These are phyloP conservation scores for Aspergillus asperescens DNA, from an alignment of 495 filamentous ascomycete genomes.

Conservation along the genomic window DNA sequence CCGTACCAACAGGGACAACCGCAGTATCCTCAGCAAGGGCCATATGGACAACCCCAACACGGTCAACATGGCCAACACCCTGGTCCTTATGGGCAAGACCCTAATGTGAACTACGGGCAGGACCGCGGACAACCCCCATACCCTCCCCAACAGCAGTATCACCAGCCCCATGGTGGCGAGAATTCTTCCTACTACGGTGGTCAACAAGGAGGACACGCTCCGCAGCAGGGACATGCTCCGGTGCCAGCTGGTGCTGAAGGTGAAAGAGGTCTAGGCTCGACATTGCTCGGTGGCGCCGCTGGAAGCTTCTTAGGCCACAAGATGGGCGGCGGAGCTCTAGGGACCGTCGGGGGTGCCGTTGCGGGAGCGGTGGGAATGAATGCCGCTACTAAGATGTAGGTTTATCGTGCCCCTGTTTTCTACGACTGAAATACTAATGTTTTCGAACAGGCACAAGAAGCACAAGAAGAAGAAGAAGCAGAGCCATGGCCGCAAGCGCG, in stretches of 20 bases:
- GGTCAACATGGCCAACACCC: constrained; percentile 7
- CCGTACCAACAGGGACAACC: constrained; percentile 14
- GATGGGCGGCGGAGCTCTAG: constrained; percentile 37
- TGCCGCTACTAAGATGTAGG: constrained; percentile 35
- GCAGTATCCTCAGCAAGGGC: constrained; percentile 15
- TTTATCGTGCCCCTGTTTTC: neutral
- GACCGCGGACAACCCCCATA: constrained; percentile 30
- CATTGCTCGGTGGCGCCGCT: constrained; percentile 37
- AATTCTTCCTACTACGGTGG: constrained; percentile 25
- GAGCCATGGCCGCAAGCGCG: constrained; percentile 25
- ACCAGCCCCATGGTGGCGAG: constrained; percentile 16
- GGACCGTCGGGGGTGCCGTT: constrained; percentile 39
- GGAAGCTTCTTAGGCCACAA: constrained; percentile 43
- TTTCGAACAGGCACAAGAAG: constrained; percentile 22
- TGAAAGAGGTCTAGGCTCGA: constrained; percentile 42
- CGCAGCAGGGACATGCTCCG: constrained; percentile 17
- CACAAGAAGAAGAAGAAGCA: constrained; percentile 33
- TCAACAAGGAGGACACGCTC: constrained; percentile 9
- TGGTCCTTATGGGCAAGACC: constrained; percentile 18
- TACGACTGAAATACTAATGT: constrained; percentile 12
- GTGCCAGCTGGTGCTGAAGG: constrained; percentile 22
- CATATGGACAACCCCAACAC: constrained; percentile 1
- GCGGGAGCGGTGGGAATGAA: constrained; percentile 43
- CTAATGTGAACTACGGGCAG: constrained; percentile 17
- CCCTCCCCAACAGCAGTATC: constrained; percentile 26